A percentile compares a stretch with the other conserved stretches of the same genome.
Evolutionary conservation across 1,139 yeast species (phyloP).

Genomic region (Saccharomyces hybrid): DNA sequence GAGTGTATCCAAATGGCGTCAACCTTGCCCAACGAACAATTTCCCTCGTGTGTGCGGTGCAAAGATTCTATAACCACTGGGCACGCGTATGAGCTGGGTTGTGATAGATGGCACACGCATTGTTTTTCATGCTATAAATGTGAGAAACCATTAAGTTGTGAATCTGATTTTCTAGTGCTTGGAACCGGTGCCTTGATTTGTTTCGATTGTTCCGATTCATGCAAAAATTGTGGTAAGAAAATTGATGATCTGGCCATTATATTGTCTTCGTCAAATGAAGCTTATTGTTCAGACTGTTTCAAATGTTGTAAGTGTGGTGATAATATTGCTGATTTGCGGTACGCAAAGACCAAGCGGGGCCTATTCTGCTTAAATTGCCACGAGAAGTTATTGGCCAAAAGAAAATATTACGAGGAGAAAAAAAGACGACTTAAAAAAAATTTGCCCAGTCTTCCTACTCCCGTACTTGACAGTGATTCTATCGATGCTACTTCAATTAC

Average conservation of each 20-base stretch:
- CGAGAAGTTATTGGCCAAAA: conserved; percentile 53
- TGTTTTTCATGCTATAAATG: conserved; percentile 90
- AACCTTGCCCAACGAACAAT: not conserved
- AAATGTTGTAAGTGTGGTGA: conserved; percentile 84
- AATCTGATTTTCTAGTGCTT: conserved; percentile 79
- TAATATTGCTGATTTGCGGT: conserved; percentile 80
- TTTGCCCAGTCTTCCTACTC: conserved; percentile 28
- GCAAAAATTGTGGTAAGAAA: conserved; percentile 80
- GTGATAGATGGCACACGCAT: conserved; percentile 90
- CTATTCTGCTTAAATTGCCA: conserved; percentile 91
- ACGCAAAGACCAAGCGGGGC: conserved; percentile 92
- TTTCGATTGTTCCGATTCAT: conserved; percentile 81
- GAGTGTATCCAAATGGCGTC: not conserved
- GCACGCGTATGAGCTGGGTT: conserved; percentile 79
- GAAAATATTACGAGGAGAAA: conserved; percentile 35
- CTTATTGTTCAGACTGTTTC: conserved; percentile 88
- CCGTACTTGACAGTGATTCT: not conserved
- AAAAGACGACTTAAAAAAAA: conserved; percentile 31
- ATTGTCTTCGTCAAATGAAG: conserved; percentile 78
- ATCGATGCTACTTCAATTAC: conserved; percentile 5
- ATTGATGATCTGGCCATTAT: conserved; percentile 90
- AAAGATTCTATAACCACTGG: conserved; percentile 53
- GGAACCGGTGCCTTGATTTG: conserved; percentile 92
- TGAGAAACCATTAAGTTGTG: conserved; percentile 66
- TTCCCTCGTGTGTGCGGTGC: conserved; percentile 29